Evolutionary conservation across 371 early-diverging fungal species (phyloP), one percentile per base, ranked within the genome.

Genomic region (Haplosporangium sp.): DNA sequence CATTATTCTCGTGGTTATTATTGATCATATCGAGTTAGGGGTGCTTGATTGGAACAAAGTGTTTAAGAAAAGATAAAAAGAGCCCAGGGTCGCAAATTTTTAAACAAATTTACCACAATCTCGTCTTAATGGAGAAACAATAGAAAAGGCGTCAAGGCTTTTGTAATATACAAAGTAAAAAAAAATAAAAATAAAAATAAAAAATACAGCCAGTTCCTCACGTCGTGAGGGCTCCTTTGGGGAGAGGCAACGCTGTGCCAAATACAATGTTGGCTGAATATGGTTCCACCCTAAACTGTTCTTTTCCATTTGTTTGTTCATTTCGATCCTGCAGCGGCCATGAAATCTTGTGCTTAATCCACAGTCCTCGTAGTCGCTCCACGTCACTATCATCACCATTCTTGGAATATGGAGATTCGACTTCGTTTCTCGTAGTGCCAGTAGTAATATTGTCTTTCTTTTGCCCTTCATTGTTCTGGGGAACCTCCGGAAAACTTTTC

Each of bases 211-310:
- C 27, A 27, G 27, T 27, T 27, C 27, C 27, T 42, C 10, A 42
- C 10, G 42, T 42, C 15, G 47, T 47, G 13, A 13, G 9, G 9
- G 53, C 13, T 53, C 61, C 61, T 44, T 42, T 45, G 44, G 71
- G 71, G 11, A 72, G 47, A 20, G 72, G 72, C 7, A 72, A 4
- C 0, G 72, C 72, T 17, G 72, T 61, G 6, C 72, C 72, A 65
- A 72, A 72, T 13, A 72, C 56, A 61, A 72, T 66, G 27, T 66
- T 47, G n/a, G 40, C 8, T 1, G 66, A 55, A 19, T 66, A 72
- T 13, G 61, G 66, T 40, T 72, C 72, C 8, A 20, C 53, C 17
- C 11, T 44, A 45, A 65, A 57, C 8, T 37, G 35, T 15, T 55
- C n/a, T 4, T n/a, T 20, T 19, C 42, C 55, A 17, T 45, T 55